Evolutionary conservation across 768 basidiomycete species (phyloP), one percentile per base, ranked within the genome.

Genomic region (Stropharia rugosoannulata): DNA sequence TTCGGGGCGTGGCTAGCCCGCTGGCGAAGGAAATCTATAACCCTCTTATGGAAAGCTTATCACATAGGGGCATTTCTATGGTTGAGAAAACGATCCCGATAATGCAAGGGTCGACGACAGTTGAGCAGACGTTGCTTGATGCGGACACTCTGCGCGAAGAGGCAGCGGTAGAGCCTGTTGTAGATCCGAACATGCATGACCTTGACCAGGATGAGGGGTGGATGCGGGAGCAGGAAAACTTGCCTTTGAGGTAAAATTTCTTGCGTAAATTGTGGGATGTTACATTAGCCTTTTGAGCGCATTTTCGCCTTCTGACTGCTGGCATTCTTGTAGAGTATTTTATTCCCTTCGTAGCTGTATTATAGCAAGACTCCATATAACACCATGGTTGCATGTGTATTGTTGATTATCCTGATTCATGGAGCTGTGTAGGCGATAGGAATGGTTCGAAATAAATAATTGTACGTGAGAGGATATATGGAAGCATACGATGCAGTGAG

Each of bases 1-100:
- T 64, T 12, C 68, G 84, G 35, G 93, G 93, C 15, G 93, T 93
- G 3, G 75, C 70, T 29, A 86, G 87, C 9, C 95, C 95, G 0
- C 77, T 76, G 32, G 79, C 83, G 38, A 67, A 70, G 58, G 79
- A 75, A 27, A 73, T 96, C 19, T 93, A 86, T 71, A 66, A 62
- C 18, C 79, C 81, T 0, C 81, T 95, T 13, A 70, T 96, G 69
- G 64, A 70, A 6, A 80, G 82, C 5, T 66, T 96, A 66, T 80
- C 84, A 58, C 72, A 75, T 36, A 75, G 70, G 29, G 84, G 84
- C 11, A 58, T 80, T 22, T 76, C 74, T 1, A 81, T 87, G 79
- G 73, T 71, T 56, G 78, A 77, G 59, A 64, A 54, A 40, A 55
- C 51, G 16, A 38, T 32, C 37, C 22, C 32, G 10, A n/a, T 44